Conservation (phyloP, 768 basidiomycete species). For the Suillus variegatus region DNA sequence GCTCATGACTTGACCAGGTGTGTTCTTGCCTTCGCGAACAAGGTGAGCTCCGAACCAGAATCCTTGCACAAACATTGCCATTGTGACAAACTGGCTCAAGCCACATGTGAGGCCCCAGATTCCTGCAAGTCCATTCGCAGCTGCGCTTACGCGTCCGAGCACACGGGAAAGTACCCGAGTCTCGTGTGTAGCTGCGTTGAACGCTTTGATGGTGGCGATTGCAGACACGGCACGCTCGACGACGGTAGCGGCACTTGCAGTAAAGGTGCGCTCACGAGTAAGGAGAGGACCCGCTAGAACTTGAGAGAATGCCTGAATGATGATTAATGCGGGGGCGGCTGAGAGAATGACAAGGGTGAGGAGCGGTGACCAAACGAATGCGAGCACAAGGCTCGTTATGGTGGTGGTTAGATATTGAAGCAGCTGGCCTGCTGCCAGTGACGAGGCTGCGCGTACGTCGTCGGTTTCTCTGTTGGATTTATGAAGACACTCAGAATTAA, state of each 20-base stretch:
- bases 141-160: constrained; percentile 43
- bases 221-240: constrained; percentile 75
- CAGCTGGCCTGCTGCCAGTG: constrained; percentile 74
- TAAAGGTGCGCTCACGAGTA: constrained; percentile 61
- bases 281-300: constrained; percentile 66
- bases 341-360: constrained; percentile 93
- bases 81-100: constrained; percentile 76
- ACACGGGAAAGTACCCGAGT: constrained; percentile 48
- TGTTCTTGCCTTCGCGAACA: constrained; percentile 72
- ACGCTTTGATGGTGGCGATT: constrained; percentile 91
- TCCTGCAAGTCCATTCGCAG: constrained; percentile 55
- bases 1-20: constrained; percentile 85
- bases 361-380: constrained; percentile 75
- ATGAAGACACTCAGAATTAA: neutral
- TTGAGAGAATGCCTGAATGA: constrained; percentile 80
- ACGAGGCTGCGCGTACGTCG: constrained; percentile 84
- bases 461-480: constrained; percentile 78
- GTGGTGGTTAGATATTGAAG: constrained; percentile 83
- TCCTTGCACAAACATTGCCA: constrained; percentile 93
- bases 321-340: constrained; percentile 77
- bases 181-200: constrained; percentile 73
- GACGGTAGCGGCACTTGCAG: constrained; percentile 73
- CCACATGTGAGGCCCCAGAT: constrained; percentile 79
- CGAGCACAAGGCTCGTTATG: constrained; percentile 77
- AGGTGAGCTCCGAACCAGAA: constrained; percentile 96